phyloP scores from a whole-genome alignment of 345 rosid genomes.

The Angophora floribunda region DNA sequence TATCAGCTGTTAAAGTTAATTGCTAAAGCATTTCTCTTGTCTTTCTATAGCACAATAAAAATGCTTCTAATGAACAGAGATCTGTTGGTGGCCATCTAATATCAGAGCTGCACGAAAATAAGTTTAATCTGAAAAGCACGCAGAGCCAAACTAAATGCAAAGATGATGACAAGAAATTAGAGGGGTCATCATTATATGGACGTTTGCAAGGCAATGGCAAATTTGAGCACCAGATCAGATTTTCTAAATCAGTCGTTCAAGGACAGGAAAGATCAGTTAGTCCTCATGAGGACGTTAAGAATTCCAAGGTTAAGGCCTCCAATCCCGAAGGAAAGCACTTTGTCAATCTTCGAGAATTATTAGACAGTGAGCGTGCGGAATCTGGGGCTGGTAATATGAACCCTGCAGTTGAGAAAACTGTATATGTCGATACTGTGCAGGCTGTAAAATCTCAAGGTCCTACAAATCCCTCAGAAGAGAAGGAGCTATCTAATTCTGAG shows the following conservation, averaged over 20 bases:
- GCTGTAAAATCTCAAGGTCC: constrained; percentile 11
- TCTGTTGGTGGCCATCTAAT: not conserved
- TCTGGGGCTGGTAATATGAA: constrained; percentile 25
- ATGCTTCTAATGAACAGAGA: constrained; percentile 1
- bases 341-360: constrained; percentile 31
- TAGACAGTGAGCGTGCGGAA: constrained; percentile 40
- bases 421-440: constrained; percentile 61
- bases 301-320: not conserved
- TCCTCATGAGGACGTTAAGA: constrained; percentile 9
- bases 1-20: not conserved
- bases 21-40: not conserved
- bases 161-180: constrained; percentile 1
- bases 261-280: constrained; percentile 5
- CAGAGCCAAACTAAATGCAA: not conserved
- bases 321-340: constrained; percentile 5
- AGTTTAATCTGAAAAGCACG: constrained; percentile 7
- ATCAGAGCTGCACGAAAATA: constrained; percentile 8
- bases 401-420: constrained; percentile 59
- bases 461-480: constrained; percentile 9
- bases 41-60: constrained; percentile 12
- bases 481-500: not conserved
- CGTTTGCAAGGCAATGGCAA: constrained; percentile 14
- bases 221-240: not conserved
- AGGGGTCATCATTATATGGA: constrained; percentile 17
- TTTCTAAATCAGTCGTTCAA: not conserved